Evolutionary conservation across 768 basidiomycete species (phyloP).

Genomic region (Lentinula edodes): DNA sequence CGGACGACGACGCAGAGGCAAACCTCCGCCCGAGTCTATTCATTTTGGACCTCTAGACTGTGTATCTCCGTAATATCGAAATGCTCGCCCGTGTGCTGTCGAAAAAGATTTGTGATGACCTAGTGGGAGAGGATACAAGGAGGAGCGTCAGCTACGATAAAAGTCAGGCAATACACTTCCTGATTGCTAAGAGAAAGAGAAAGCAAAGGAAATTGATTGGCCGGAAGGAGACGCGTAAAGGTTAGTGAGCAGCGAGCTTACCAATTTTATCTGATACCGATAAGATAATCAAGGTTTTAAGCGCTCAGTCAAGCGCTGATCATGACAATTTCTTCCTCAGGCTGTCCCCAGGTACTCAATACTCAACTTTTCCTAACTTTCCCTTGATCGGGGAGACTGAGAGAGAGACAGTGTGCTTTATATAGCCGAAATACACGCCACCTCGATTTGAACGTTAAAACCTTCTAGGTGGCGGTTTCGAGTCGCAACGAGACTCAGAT

Average conservation of each 20-base stretch:
- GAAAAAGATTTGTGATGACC: not conserved
- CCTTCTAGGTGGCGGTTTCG: too few relatives aligned
- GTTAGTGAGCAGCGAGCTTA: not conserved
- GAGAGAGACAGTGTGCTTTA: too few relatives aligned
- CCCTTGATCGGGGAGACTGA: too few relatives aligned
- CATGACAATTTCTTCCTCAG: too few relatives aligned
- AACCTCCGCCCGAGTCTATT: slow-evolving; percentile 4
- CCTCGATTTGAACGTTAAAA: too few relatives aligned
- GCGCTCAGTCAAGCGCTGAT: too few relatives aligned
- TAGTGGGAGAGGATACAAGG: not conserved
- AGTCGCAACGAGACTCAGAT: too few relatives aligned
- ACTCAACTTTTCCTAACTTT: too few relatives aligned
- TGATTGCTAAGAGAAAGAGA: not conserved
- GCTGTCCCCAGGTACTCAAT: too few relatives aligned
- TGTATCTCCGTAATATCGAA: not conserved
- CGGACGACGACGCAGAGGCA: not conserved
- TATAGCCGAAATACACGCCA: too few relatives aligned
- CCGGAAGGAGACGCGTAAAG: not conserved
- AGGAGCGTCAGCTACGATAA: too few relatives aligned
- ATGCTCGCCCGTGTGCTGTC: not conserved
- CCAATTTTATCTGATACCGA: not conserved
- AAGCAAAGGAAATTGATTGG: not conserved
- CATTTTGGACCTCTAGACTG: not conserved
- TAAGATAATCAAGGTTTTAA: not conserved
- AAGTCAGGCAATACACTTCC: not conserved